A percentile compares a stretch with the other conserved stretches of the same genome.
Conservation (phyloP, 2,329 filamentous ascomycete genomes). For the Monilinia fructicola region DNA sequence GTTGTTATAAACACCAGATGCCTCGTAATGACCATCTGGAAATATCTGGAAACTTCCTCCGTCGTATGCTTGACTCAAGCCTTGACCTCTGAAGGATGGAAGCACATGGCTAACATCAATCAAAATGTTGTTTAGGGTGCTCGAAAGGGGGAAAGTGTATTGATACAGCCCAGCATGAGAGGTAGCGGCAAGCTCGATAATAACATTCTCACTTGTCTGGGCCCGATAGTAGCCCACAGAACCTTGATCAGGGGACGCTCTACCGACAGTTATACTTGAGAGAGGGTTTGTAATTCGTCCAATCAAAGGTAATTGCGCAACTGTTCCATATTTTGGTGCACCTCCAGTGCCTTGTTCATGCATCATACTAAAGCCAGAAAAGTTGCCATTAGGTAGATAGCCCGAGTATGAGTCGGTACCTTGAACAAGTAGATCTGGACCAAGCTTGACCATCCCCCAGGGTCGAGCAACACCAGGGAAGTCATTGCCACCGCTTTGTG, state of each 20-base stretch:
- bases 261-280: constrained; percentile 54
- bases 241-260: constrained; percentile 51
- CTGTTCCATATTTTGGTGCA: constrained; percentile 67
- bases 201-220: constrained; percentile 54
- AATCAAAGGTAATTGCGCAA: constrained; percentile 57
- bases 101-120: constrained; percentile 52
- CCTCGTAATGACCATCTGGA: constrained; percentile 25
- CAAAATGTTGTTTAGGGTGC: constrained; percentile 29
- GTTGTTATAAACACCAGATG: constrained; percentile 46
- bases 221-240: constrained; percentile 63
- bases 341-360: constrained; percentile 68
- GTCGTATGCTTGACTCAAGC: constrained; percentile 61
- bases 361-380: constrained; percentile 62
- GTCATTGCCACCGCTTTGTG: constrained; percentile 49
- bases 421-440: constrained; percentile 44
- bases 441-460: constrained; percentile 49
- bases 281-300: constrained; percentile 55
- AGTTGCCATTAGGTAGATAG: constrained; percentile 51
- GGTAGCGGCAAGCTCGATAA: constrained; percentile 57
- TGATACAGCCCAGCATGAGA: constrained; percentile 58
- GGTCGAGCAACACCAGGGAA: constrained; percentile 48
- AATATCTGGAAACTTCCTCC: constrained; percentile 58
- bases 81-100: constrained; percentile 59
- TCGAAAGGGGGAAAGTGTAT: constrained; percentile 54
- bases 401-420: constrained; percentile 55